phyloP scores from a whole-genome alignment of 1,284 basidiomycete genomes.

The Ustilago lituana region DNA sequence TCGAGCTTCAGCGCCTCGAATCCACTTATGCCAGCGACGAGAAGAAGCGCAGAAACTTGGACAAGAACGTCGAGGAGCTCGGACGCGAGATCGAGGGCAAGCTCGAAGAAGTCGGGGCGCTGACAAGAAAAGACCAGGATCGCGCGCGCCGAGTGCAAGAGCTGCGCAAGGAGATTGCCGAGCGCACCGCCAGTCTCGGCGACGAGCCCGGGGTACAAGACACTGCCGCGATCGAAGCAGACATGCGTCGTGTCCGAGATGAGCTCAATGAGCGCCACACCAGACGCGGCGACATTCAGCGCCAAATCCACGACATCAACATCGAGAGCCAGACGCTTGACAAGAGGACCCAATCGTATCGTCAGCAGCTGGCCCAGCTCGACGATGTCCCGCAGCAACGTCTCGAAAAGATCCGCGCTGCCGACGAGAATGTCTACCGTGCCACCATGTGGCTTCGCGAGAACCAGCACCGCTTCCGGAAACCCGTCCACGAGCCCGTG shows the following conservation, averaged over 20 bases:
- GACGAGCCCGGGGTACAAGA: constrained; percentile 34
- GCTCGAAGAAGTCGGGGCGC: constrained; percentile 33
- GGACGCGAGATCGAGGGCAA: constrained; percentile 39
- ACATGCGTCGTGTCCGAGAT: constrained; percentile 27
- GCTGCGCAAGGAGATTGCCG: constrained; percentile 40
- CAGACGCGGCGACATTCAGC: constrained; percentile 24
- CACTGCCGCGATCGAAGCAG: constrained; percentile 39
- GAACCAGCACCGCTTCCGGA: constrained; percentile 77
- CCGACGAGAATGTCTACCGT: constrained; percentile 74
- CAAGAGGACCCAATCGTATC: constrained; percentile 15
- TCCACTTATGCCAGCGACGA: constrained; percentile 24
- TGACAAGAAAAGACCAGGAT: constrained; percentile 38
- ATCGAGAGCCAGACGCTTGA: constrained; percentile 32
- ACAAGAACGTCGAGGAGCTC: constrained; percentile 27
- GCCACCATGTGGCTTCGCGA: constrained; percentile 81
- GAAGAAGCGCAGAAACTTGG: constrained; percentile 25
- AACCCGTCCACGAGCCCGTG: constrained; percentile 86
- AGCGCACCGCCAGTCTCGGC: constrained; percentile 29
- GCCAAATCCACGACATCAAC: constrained; percentile 36
- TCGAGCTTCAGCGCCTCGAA: constrained; percentile 35
- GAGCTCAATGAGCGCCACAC: constrained; percentile 37
- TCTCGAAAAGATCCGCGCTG: constrained; percentile 62
- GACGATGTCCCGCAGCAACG: constrained; percentile 55
- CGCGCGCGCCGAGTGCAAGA: constrained; percentile 37
- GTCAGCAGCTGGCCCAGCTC: constrained; percentile 43